Base-by-base conservation (phyloP, 225 moss, liverwort and hornwort species). In the Bryoerythrophyllum caledonicum region DNA sequence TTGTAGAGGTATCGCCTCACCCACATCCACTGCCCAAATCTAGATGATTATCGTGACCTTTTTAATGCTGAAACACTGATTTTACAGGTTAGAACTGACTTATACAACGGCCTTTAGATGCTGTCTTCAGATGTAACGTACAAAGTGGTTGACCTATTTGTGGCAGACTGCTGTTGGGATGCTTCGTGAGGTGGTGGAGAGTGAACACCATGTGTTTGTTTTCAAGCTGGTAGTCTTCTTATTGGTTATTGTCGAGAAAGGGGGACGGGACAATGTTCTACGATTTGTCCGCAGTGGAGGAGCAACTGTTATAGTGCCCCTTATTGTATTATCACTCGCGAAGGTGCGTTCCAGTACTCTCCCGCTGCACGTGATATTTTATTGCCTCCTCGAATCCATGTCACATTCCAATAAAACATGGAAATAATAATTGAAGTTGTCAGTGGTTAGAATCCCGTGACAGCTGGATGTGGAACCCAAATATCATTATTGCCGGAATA, bases 131-230 rank as follows among this genome's bases (percentile, higher is more conserved):
- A 55, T 63, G 52, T 59, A 37, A 69, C 34, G 12, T 20, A 53
- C 8, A 74, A 44, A 69, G 9, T 65, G 55, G 28, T 8, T 34
- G 70, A 53, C 25, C 15, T 68, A 19, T 56, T 55, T 85, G 51
- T 82, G 35, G 78, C 96, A 96, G 97, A 94, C 97, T 78, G 95
- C 97, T 71, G 97, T 95, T 69, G 97, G 97, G 67, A 99, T 99
- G 97, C 85, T 99, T 48, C 95, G 92, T 68, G 97, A 95, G 84
- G 87, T 99, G 48, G 91, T 93, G 78, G 97, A 94, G 74, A 95
- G 86, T 84, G 97, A 95, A 69, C 93, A 95, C 40, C 93, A 99
- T 70, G 97, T 99, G 59, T 91, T 99, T 56, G 90, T 99, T 71
- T 99, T 99, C 86, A 99, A 99, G 86, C 85, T 99, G 38, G 94